phyloP scores from a whole-genome alignment of 1,284 basidiomycete genomes.

The Tylopilus sp. region DNA sequence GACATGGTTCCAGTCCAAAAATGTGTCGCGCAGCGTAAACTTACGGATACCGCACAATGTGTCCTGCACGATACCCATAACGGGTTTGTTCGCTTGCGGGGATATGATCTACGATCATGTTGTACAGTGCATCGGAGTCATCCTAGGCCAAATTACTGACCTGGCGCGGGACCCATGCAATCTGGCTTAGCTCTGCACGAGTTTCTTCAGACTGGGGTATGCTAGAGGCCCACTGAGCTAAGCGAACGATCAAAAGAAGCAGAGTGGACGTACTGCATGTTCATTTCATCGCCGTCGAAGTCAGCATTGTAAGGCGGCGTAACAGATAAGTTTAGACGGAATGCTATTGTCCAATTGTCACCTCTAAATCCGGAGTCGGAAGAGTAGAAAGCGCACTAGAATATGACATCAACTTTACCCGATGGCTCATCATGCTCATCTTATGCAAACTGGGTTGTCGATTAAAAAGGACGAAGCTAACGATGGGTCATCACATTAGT shows the following conservation, averaged over 20 bases:
- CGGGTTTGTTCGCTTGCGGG: conserved; percentile 99
- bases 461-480: conserved; percentile 93
- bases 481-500: conserved; percentile 5
- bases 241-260: neutral
- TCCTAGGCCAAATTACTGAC: conserved; percentile 39
- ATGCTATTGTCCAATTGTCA: conserved; percentile 54
- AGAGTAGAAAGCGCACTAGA: conserved; percentile 67
- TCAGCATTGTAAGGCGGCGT: conserved; percentile 94
- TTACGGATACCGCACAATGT: conserved; percentile 97
- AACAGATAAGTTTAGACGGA: conserved; percentile 95
- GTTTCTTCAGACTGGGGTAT: conserved; percentile 99
- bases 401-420: conserved; percentile 97
- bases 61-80: conserved; percentile 99
- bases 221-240: conserved; percentile 39
- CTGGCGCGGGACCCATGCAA: conserved; percentile 98
- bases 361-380: neutral
- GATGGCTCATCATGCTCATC: conserved; percentile 99
- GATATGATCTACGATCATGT: conserved; percentile 79
- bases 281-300: conserved; percentile 99
- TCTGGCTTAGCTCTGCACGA: conserved; percentile 95
- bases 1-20: conserved; percentile 91
- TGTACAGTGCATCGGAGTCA: neutral
- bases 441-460: conserved; percentile 98
- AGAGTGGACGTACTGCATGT: conserved; percentile 82
- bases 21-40: conserved; percentile 92